phyloP scores from a whole-genome alignment of 2,329 filamentous ascomycete genomes.

The Aspergillus thermomutatus region DNA sequence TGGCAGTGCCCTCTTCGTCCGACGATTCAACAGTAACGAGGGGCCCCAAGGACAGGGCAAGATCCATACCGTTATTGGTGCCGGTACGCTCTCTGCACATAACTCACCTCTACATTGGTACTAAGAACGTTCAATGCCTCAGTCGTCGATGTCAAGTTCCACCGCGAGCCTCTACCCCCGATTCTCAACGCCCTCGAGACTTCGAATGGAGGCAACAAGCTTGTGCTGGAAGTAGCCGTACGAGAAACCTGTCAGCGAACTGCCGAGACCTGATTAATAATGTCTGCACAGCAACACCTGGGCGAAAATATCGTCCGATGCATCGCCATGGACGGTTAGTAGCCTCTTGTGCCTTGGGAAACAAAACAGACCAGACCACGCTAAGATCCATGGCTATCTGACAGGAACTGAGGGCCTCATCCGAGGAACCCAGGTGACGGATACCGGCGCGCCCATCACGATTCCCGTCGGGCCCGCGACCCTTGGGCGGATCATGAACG shows the following conservation, averaged over 20 bases:
- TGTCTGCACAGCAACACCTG: slow-evolving; percentile 81
- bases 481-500: slow-evolving; percentile 99
- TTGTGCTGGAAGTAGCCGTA: slow-evolving; percentile 96
- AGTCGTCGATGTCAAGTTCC: slow-evolving; percentile 73
- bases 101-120: too few species aligned
- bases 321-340: slow-evolving; percentile 99
- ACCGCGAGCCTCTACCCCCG: slow-evolving; percentile 83
- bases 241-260: slow-evolving; percentile 30
- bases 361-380: too few species aligned
- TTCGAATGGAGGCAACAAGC: slow-evolving; percentile 86
- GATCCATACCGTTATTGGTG: too few species aligned
- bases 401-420: slow-evolving; percentile 98
- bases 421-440: slow-evolving; percentile 77
- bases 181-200: slow-evolving; percentile 98
- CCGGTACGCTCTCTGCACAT: too few species aligned
- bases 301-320: slow-evolving; percentile 98
- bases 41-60: too few species aligned
- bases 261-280: slow-evolving; percentile 12
- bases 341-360: slow-evolving; percentile 15
- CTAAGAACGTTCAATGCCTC: too few species aligned
- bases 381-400: too few species aligned
- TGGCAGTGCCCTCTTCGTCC: too few species aligned
- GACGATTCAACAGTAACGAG: too few species aligned
- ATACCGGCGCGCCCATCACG: slow-evolving; percentile 93
- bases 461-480: slow-evolving; percentile 92